phyloP scores from a whole-genome alignment of 2,329 filamentous ascomycete genomes.

The Fusarium sarcochroum region DNA sequence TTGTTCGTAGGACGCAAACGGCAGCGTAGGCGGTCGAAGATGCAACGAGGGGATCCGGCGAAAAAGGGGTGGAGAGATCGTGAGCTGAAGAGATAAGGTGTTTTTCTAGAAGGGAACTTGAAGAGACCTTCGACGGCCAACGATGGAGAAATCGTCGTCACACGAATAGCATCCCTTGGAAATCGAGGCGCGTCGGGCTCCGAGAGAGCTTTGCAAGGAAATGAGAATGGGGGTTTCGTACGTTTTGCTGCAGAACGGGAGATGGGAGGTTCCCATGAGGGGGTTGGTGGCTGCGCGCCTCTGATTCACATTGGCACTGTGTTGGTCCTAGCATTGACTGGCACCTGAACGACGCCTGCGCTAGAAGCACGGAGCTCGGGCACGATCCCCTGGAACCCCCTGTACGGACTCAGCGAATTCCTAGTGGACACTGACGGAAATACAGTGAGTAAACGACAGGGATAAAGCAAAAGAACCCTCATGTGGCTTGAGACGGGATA shows the following conservation, averaged over 20 bases:
- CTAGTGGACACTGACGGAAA: conserved; percentile 37
- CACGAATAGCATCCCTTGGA: conserved; percentile 40
- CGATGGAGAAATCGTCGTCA: conserved; percentile 36
- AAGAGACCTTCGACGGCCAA: conserved; percentile 20
- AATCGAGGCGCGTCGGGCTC: conserved; percentile 43
- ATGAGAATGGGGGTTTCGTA: conserved; percentile 42
- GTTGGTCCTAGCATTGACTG: conserved; percentile 10
- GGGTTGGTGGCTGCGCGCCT: conserved; percentile 39
- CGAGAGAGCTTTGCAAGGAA: conserved; percentile 35
- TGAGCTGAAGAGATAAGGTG: conserved; percentile 22
- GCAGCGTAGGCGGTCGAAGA: conserved; percentile 26
- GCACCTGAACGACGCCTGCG: conserved; percentile 34
- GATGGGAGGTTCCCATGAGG: conserved; percentile 43
- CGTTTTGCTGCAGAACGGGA: conserved; percentile 34
- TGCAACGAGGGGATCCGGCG: conserved; percentile 28
- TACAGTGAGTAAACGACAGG: conserved; percentile 30
- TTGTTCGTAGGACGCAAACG: conserved; percentile 34
- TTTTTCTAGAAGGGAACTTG: conserved; percentile 9
- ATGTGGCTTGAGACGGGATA: conserved; percentile 38
- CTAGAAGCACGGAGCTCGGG: conserved; percentile 27
- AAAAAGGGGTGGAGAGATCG: conserved; percentile 34
- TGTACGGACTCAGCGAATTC: conserved; percentile 35
- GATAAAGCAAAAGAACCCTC: conserved; percentile 8
- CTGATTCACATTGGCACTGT: conserved; percentile 41
- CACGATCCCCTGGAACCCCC: conserved; percentile 31